phyloP scores from a whole-genome alignment of 495 filamentous ascomycete genomes.

The Friedmanniomyces simplex region DNA sequence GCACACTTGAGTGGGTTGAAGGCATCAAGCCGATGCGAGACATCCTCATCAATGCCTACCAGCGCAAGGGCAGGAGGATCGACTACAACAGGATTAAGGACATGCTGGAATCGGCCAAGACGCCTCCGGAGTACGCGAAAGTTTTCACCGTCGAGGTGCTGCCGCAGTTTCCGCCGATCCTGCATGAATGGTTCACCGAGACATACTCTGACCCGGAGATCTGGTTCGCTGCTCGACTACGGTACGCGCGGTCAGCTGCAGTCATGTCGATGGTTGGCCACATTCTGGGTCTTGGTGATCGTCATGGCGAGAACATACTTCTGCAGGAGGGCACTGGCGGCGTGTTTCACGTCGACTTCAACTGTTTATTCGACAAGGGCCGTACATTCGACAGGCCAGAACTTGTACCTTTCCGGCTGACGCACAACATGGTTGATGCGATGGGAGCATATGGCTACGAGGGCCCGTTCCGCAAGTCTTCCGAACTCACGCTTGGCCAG shows the following conservation, averaged over 20 bases:
- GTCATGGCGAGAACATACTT: conserved; percentile 96
- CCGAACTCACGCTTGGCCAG: conserved; percentile 76
- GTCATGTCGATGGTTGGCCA: conserved; percentile 98
- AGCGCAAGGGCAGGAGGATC: conserved; percentile 49
- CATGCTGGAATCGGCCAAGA: conserved; percentile 48
- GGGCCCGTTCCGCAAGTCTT: conserved; percentile 82
- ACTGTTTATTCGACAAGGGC: conserved; percentile 98
- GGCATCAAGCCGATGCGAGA: conserved; percentile 88
- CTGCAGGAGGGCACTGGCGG: conserved; percentile 92
- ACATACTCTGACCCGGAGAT: conserved; percentile 85
- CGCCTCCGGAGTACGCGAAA: conserved; percentile 41
- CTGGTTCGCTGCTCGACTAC: conserved; percentile 85
- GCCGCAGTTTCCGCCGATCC: conserved; percentile 61
- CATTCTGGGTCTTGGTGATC: conserved; percentile 86
- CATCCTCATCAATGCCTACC: conserved; percentile 70
- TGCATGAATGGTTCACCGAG: conserved; percentile 90
- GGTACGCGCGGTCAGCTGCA: conserved; percentile 85
- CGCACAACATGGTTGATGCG: conserved; percentile 95
- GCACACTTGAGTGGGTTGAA: conserved; percentile 98
- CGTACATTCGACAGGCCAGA: conserved; percentile 93
- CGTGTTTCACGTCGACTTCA: conserved; percentile 96
- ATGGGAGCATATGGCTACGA: conserved; percentile 92
- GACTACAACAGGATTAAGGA: conserved; percentile 50
- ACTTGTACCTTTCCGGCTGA: conserved; percentile 91
- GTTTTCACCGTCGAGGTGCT: conserved; percentile 61